Base-by-base conservation (phyloP, 495 filamentous ascomycete genomes). In the Terfezia boudieri region DNA sequence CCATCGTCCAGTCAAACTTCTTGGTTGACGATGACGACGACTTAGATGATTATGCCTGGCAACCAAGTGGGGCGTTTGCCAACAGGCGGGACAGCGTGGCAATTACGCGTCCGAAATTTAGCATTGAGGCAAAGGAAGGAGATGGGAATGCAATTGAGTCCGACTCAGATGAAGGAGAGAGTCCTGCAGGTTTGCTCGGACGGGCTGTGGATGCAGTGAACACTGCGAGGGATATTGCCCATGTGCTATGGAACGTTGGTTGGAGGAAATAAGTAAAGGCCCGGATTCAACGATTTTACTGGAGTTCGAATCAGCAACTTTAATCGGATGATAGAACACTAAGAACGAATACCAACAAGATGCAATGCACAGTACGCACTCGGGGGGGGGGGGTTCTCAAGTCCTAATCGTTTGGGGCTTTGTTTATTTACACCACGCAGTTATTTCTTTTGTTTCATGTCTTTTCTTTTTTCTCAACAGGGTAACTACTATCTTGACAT, bases 221-320 rank as follows among this genome's bases (percentile, higher is more conserved):
- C 70, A 96, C 89, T 8, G 88, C 89, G 48, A 81, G 80, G 59
- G 90, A 98, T 61, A 98, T 98, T 60, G 86, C 83, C 38, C 85
- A 93, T 71, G 87, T 96, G 38, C 85, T 96, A 59, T 93, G 86
- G 88, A 98, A 98, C 65, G 90, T 96, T 54, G 89, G 89, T 37
- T 95, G 89, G 90, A 77, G 83, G 59, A 74, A 77, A 58, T 87
- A 62, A 82, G 23, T 48, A 11, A 43, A 2, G 20, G 1, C 20
- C 20, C 20, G 20, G 26, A 32, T 32, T 32, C 26, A 32, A 32
- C 26, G 2, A 32, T 46, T 46, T 46, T 46, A 46, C 17, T 46
- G 12, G 12, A 14, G 20, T 46, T 46, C 41, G 41, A 46, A 46
- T 46, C 41, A 20, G 41, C 41, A 52, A 22, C 50, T 36, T 23